Conservation (phyloP, 1,284 basidiomycete species). For the Takashimella koratensis region DNA sequence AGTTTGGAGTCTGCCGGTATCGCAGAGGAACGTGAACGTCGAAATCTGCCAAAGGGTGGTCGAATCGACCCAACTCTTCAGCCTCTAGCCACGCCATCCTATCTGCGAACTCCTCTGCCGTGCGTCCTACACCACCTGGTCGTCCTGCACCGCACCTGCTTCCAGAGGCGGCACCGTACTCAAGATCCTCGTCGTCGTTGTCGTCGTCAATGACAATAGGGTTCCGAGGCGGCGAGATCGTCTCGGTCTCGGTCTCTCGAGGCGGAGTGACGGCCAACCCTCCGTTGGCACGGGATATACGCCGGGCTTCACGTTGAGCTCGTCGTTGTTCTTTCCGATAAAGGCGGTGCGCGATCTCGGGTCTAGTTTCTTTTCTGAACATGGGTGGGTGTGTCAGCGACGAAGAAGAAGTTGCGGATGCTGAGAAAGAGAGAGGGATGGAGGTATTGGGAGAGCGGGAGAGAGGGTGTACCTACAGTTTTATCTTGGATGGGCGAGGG, state of each 20-base stretch:
- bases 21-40: constrained; percentile 9
- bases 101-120: constrained; percentile 20
- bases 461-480: constrained; percentile 9
- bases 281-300: constrained; percentile 36
- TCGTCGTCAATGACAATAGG: neutral
- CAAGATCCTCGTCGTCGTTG: constrained; percentile 5
- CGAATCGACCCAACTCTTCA: neutral
- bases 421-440: neutral
- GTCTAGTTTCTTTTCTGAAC: constrained; percentile 32
- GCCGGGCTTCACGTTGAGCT: constrained; percentile 9
- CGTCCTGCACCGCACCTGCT: neutral
- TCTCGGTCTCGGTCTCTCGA: constrained; percentile 13
- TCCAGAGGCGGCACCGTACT: constrained; percentile 2
- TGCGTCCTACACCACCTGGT: too few relatives aligned
- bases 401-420: constrained; percentile 2
- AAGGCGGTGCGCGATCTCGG: constrained; percentile 26
- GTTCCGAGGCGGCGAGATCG: constrained; percentile 26
- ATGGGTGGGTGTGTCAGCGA: neutral
- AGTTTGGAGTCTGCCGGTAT: neutral
- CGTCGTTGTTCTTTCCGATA: constrained; percentile 30
- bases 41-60: neutral
- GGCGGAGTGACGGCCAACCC: constrained; percentile 21
- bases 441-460: neutral
- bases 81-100: constrained; percentile 21
- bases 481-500: constrained; percentile 11